Percentiles rank a stretch among this genome's conserved stretches.
phyloP scores from a whole-genome alignment of 192 early-diverging fungal species.

The Coemansia sp. region DNA sequence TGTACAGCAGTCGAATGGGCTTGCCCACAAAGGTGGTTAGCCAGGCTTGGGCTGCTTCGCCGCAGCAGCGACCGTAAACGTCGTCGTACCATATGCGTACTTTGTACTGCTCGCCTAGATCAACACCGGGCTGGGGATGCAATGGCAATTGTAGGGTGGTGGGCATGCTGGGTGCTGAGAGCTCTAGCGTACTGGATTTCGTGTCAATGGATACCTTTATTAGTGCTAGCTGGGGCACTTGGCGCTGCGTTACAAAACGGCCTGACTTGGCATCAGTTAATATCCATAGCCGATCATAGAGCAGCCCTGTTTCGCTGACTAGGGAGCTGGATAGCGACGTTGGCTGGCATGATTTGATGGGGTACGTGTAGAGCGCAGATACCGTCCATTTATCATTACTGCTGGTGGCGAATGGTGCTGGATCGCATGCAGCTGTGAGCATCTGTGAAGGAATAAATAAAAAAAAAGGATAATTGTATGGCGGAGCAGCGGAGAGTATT shows the following conservation, averaged over 20 bases:
- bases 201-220: slow-evolving; percentile 21
- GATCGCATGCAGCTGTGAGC: neutral
- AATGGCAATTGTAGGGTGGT: slow-evolving; percentile 29
- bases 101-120: slow-evolving; percentile 9
- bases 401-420: neutral
- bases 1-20: slow-evolving; percentile 37
- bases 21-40: slow-evolving; percentile 28
- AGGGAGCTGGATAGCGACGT: slow-evolving; percentile 7
- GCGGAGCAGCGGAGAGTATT: neutral
- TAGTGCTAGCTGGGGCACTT: slow-evolving; percentile 31
- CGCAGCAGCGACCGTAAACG: slow-evolving; percentile 36
- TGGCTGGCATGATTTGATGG: slow-evolving; percentile 44
- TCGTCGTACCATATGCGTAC: slow-evolving; percentile 48
- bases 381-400: slow-evolving; percentile 18
- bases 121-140: slow-evolving; percentile 11
- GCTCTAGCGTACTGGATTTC: slow-evolving; percentile 6
- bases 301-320: slow-evolving; percentile 28
- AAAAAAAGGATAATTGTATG: neutral
- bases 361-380: slow-evolving; percentile 39
- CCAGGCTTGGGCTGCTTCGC: slow-evolving; percentile 22
- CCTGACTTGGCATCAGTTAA: slow-evolving; percentile 22
- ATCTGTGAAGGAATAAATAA: neutral
- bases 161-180: slow-evolving; percentile 19
- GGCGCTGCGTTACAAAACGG: slow-evolving; percentile 44
- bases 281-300: slow-evolving; percentile 52